Conservation (phyloP, 805 yeast genomes). For the Scheffersomyces coipomensis region DNA sequence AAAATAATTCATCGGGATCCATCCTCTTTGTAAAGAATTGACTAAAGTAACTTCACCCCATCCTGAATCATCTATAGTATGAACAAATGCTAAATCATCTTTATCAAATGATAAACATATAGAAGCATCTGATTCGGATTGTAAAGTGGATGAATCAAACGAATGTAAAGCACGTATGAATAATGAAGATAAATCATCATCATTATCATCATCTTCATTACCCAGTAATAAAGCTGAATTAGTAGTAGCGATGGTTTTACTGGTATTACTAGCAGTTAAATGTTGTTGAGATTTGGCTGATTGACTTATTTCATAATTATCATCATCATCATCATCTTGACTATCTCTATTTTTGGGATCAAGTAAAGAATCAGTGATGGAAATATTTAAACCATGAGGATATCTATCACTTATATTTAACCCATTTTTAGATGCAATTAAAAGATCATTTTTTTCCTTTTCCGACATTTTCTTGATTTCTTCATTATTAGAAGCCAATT, state of each 20-base stretch:
- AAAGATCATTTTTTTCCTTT: constrained; percentile 14
- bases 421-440: constrained; percentile 10
- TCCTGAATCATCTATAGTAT: constrained; percentile 75
- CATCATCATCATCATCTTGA: background rate
- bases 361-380: constrained; percentile 12
- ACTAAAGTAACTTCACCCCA: constrained; percentile 85
- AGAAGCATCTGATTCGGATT: constrained; percentile 63
- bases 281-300: background rate
- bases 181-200: constrained; percentile 49
- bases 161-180: constrained; percentile 60
- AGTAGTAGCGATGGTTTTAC: background rate
- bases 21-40: constrained; percentile 64
- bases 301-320: no score
- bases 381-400: constrained; percentile 23
- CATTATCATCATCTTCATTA: constrained; percentile 21
- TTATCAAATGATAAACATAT: constrained; percentile 72
- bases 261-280: background rate
- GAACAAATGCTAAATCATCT: constrained; percentile 73
- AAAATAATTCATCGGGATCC: constrained; percentile 86
- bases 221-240: background rate
- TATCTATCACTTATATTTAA: constrained; percentile 9
- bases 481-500: constrained; percentile 5
- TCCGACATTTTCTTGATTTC: constrained; percentile 10
- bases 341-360: constrained; percentile 12
- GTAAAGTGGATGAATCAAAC: constrained; percentile 57